Percentiles rank a stretch among this genome's conserved stretches.
These are phyloP conservation scores for Trichocomaceae sp. DNA, from an alignment of 2,329 filamentous ascomycete genomes.

Conservation along the genomic window DNA sequence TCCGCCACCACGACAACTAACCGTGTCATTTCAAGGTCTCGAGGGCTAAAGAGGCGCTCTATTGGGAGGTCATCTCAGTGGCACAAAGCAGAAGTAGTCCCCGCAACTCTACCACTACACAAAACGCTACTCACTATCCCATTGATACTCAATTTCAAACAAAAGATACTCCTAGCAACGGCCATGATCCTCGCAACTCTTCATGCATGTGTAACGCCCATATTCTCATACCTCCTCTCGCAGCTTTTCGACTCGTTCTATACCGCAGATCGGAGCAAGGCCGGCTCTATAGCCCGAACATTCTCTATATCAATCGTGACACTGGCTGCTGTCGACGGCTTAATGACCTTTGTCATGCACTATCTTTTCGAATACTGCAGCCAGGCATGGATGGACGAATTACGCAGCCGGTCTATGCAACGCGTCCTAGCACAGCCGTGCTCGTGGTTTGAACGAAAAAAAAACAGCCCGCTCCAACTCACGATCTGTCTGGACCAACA, in stretches of 20 bases:
- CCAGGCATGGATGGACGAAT: slow-evolving; percentile 68
- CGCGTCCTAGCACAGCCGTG: slow-evolving; percentile 69
- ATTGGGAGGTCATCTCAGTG: not conserved
- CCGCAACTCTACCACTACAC: slow-evolving; percentile 30
- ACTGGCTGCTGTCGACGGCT: slow-evolving; percentile 61
- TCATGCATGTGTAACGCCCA: slow-evolving; percentile 61
- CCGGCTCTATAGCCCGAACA: slow-evolving; percentile 44
- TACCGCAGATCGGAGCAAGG: slow-evolving; percentile 40
- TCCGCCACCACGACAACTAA: not conserved
- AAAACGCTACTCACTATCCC: slow-evolving; percentile 64
- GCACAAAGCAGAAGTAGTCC: not conserved
- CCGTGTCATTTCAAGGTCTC: not conserved
- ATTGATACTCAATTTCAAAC: slow-evolving; percentile 51
- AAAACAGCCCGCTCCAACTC: slow-evolving; percentile 58
- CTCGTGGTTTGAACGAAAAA: slow-evolving; percentile 67
- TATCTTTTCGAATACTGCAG: slow-evolving; percentile 66
- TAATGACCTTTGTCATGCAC: slow-evolving; percentile 59
- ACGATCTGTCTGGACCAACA: slow-evolving; percentile 70
- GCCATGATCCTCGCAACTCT: slow-evolving; percentile 58
- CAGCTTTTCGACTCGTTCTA: slow-evolving; percentile 67
- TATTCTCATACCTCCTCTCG: slow-evolving; percentile 70
- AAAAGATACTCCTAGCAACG: slow-evolving; percentile 51
- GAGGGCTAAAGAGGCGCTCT: not conserved
- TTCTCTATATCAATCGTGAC: slow-evolving; percentile 67
- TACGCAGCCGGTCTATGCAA: slow-evolving; percentile 62